Base-by-base conservation (phyloP, 768 basidiomycete genomes). In the Termitomyces sp. region DNA sequence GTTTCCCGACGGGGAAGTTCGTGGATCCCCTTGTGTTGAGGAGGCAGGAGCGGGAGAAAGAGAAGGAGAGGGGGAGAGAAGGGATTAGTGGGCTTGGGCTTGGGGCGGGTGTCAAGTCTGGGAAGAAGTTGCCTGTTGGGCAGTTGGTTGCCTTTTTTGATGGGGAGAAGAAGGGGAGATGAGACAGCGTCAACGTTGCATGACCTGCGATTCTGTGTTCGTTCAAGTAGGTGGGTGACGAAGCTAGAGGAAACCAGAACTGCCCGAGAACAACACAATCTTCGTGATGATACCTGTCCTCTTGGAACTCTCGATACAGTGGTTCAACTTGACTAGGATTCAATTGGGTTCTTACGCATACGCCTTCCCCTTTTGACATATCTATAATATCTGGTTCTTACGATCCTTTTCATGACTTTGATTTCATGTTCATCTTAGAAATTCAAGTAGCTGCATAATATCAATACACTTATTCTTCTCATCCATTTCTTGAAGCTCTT, bases 141-240 rank as follows among this genome's bases (percentile, higher is more conserved):
- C 83, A 93, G 68, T 73, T 94, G 47, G 89, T 92, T 14, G 91
- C 91, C n/a, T 94, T 89, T 73, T 94, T 94, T 67, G 89, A 93
- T 68, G 72, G 74, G 36, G 81, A 83, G 46, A 79, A 77, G 72
- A 42, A 20, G 17, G 29, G 38, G 36, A 48, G 11, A 49, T 36
- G 32, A 56, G 36, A 11, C n/a, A 5, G 17, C 2, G 17, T 34
- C 40, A 42, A 12, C 1, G 47, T n/a, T 17, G 55, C 3, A 15
- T 46, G 15, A 10, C 29, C 7, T 43, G 29, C 29, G 40, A 10
- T 43, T 7, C 5, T 38, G 51, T 12, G 11, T 34, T 49, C 17
- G 31, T 20, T 36, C 36, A 36, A 4, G 12, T 37, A 34, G 20
- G 6, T 7, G 12, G n/a, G 31, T 25, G 31, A 4, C 9, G 31